Evolutionary conservation across 164 flowering plant genomes (phyloP), one percentile per base, ranked within the genome.

Genomic region (Vitis riparia): DNA sequence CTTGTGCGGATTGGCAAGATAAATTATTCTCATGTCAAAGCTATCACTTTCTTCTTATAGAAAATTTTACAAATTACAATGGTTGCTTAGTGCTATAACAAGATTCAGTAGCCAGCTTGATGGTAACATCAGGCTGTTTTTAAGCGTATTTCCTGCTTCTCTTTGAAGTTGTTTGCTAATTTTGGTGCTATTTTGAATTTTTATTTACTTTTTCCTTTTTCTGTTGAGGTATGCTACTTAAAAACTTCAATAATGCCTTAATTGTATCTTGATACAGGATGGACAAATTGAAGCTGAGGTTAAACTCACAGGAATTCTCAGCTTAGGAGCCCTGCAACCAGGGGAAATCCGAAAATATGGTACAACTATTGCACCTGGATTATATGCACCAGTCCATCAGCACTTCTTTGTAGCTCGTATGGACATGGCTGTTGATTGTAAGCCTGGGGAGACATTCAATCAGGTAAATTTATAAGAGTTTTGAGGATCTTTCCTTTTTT

Each of bases 321-420:
- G 97, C 81, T 79, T 94, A 76, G 98, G 97, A 68, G 97, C 98
- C 65, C 69, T 92, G 70, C 96, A 83, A 59, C 97, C 92, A 37
- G 97, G 98, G 29, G 97, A 94, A 77, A 72, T 71, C 61, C 81
- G 98, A 72, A 94, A 94, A 77, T 94, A 94, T 79, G 97, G 98
- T 14, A 94, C 97, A 49, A 92, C 91, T 9, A 94, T 94, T 60
- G 97, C 97, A 37, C 97, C 98, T 49, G 98, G 98, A 60, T 66
- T 94, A 15, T 94, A 92, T 83, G 98, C 98, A 48, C 97, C 97
- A 44, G 97, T 92, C 17, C 97, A 94, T 81, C 97, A 94, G 69
- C 98, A 94, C 69, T 94, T 94, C 71, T 94, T 94, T 79, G 93
- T 92, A 59, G 91, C 98, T 73, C 94, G 98, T n/a, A 88, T 94